A percentile compares a stretch with the other conserved stretches of the same genome.
Conservation (phyloP, 1,284 basidiomycete genomes). For the Athelia psychrophila region DNA sequence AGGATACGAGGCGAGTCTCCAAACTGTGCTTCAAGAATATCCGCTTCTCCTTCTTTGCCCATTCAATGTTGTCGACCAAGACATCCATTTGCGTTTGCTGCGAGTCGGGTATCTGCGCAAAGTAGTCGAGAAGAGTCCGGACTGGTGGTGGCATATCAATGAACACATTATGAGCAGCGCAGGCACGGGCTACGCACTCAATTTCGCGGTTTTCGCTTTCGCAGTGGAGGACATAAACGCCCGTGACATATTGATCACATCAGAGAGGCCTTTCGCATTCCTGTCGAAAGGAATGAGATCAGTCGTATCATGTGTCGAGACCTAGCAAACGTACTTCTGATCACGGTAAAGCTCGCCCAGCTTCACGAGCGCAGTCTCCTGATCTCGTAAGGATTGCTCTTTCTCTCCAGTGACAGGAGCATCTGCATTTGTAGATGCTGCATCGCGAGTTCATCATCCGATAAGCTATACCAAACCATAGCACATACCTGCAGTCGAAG, state of each 20-base stretch:
- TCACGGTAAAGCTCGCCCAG: slow-evolving; percentile 90
- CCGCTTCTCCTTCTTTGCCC: slow-evolving; percentile 91
- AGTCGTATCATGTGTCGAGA: not conserved
- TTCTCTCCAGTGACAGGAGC: slow-evolving; percentile 24
- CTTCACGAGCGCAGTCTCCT: slow-evolving; percentile 84
- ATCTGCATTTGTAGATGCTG: slow-evolving; percentile 3
- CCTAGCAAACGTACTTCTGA: slow-evolving; percentile 58
- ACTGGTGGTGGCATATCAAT: slow-evolving; percentile 44
- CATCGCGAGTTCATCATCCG: slow-evolving; percentile 2
- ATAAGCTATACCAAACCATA: not conserved
- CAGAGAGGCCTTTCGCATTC: slow-evolving; percentile 83
- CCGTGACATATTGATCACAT: slow-evolving; percentile 84
- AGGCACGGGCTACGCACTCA: slow-evolving; percentile 57
- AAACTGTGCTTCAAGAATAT: slow-evolving; percentile 96
- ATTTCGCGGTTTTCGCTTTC: slow-evolving; percentile 97
- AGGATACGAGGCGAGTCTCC: slow-evolving; percentile 84
- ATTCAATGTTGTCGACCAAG: slow-evolving; percentile 87
- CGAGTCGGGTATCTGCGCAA: slow-evolving; percentile 75
- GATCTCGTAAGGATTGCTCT: slow-evolving; percentile 70
- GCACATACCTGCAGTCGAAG: slow-evolving; percentile 30
- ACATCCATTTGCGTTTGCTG: slow-evolving; percentile 83
- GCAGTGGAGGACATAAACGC: slow-evolving; percentile 93
- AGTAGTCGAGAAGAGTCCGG: slow-evolving; percentile 90
- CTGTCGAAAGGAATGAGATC: slow-evolving; percentile 34
- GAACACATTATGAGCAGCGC: not conserved